Evolutionary conservation across 2,329 filamentous ascomycete species (phyloP), one percentile per base, ranked within the genome.

Genomic region (Pseudogymnoascus pannorum): DNA sequence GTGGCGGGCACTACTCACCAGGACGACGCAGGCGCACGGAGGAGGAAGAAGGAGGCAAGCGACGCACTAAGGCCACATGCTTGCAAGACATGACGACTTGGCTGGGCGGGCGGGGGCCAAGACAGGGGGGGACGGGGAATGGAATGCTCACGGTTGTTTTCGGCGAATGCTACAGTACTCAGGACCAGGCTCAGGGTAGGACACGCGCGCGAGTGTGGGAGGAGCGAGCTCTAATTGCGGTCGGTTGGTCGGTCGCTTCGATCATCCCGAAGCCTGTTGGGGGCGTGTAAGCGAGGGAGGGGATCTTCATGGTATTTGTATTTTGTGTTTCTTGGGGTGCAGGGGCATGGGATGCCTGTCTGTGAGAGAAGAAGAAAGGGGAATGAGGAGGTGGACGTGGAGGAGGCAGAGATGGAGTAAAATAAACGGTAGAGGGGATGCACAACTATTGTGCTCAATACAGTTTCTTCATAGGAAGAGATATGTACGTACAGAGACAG

Each of bases 11-110:
- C n/a, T n/a, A n/a, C n/a, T n/a, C n/a, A n/a, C 16, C 38, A 42
- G 4, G 7, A 36, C n/a, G 31, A 14, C 6, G 42, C 5, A n/a
- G 44, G 44, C 24, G 44, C 24, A 29, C 24, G 29, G 24, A 18
- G 44, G 36, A 18, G n/a, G n/a, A n/a, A n/a, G n/a, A n/a, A n/a
- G n/a, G n/a, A n/a, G n/a, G 11, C 42, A 14, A n/a, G 3, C 20
- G 42, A 26, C 44, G 29, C 44, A 51, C 44, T 51, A 51, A n/a
- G 29, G 44, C 44, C 44, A 51, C 44, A 51, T 51, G 44, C 24
- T 31, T 51, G 44, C n/a, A 3, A 51, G 44, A 51, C 44, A 51
- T 51, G 44, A 51, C 44, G 44, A 51, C 44, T 29, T 14, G 14
- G 44, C 22, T n/a, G 35, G 9, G 31, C 4, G 35, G 33, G 31